Evolutionary conservation across 441 rosid species (phyloP).

Genomic region (Aquilaria agallochum): DNA sequence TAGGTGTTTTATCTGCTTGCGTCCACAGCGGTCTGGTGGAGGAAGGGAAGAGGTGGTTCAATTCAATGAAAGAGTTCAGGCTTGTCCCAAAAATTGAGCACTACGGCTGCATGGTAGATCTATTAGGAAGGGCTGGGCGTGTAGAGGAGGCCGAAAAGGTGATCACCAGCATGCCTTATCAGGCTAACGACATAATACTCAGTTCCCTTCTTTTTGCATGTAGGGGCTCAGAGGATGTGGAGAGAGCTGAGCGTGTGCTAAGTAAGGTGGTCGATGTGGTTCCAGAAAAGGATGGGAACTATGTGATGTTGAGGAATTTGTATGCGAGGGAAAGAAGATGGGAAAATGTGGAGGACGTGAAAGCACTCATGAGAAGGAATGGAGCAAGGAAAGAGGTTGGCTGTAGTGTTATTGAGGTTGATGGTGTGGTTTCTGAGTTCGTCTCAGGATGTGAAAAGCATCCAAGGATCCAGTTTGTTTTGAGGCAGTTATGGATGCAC

Average conservation of each 20-base stretch:
- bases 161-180: conserved; percentile 43
- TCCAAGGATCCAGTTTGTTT: conserved; percentile 23
- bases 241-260: conserved; percentile 35
- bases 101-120: conserved; percentile 54
- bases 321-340: conserved; percentile 49
- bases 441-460: conserved; percentile 43
- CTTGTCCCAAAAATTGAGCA: conserved; percentile 44
- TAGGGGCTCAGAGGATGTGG: conserved; percentile 35
- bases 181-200: conserved; percentile 40
- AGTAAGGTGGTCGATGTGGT: conserved; percentile 28
- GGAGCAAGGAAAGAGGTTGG: conserved; percentile 49
- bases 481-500: conserved; percentile 39
- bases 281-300: conserved; percentile 45
- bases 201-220: conserved; percentile 56
- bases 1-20: conserved; percentile 52
- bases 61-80: conserved; percentile 33
- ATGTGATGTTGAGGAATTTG: conserved; percentile 42
- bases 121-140: conserved; percentile 46
- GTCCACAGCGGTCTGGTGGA: conserved; percentile 51
- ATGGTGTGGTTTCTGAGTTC: conserved; percentile 38
- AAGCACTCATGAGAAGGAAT: conserved; percentile 39
- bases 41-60: conserved; percentile 52
- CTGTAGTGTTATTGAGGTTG: conserved; percentile 46
- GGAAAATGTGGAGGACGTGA: conserved; percentile 39
- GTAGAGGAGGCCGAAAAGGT: conserved; percentile 45